These are phyloP conservation scores for Ogataea glucozyma DNA, from an alignment of 805 yeast genomes.

Conservation along the genomic window DNA sequence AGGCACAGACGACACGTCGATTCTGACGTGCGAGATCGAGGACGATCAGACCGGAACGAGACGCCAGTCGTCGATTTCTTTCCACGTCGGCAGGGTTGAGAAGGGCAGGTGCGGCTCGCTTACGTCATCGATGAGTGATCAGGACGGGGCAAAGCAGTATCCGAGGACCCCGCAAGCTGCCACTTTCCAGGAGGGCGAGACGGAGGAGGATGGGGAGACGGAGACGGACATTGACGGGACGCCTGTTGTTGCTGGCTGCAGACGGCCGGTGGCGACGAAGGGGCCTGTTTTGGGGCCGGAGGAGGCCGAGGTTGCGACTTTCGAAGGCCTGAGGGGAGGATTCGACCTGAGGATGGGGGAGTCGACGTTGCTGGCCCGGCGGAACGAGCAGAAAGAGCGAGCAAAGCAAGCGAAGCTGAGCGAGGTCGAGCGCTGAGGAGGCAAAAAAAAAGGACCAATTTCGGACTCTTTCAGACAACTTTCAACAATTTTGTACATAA, in stretches of 20 bases:
- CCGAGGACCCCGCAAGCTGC: constrained; percentile 24
- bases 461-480: too few relatives aligned
- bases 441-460: too few relatives aligned
- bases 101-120: constrained; percentile 28
- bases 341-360: constrained; percentile 66
- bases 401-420: too few relatives aligned
- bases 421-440: too few relatives aligned
- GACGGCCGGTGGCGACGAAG: constrained; percentile 18
- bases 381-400: too few relatives aligned
- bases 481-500: too few relatives aligned
- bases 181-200: constrained; percentile 15
- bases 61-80: constrained; percentile 32
- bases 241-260: constrained; percentile 10
- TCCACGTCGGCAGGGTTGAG: constrained; percentile 22
- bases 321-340: too few relatives aligned
- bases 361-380: too few relatives aligned
- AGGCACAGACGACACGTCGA: constrained; percentile 22
- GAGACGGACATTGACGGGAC: constrained; percentile 20
- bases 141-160: constrained; percentile 11
- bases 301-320: too few relatives aligned
- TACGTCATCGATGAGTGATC: constrained; percentile 18
- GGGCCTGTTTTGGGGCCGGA: too few relatives aligned
- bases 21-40: constrained; percentile 28
- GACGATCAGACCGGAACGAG: constrained; percentile 24
- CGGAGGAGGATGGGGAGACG: constrained; percentile 11